Percentiles rank a stretch among this genome's conserved stretches.
These are phyloP conservation scores for Ceratocystis huliohia DNA, from an alignment of 2,329 filamentous ascomycete genomes.

Conservation along the genomic window DNA sequence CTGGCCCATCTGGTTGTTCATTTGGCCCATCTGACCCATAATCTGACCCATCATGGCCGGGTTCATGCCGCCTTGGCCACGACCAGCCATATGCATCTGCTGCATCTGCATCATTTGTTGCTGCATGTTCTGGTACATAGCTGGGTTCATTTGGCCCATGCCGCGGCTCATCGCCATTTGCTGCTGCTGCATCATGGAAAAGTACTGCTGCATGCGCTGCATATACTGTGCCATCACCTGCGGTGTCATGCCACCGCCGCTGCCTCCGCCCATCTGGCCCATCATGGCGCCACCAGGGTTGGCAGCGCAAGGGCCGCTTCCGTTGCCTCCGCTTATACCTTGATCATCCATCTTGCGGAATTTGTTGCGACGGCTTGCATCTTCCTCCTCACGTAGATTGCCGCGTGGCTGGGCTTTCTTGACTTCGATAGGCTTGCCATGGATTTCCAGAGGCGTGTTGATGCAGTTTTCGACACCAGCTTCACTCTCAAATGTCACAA, in stretches of 20 bases:
- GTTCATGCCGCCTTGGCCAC: conserved; percentile 26
- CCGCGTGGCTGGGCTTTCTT: conserved; percentile 95
- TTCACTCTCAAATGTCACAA: conserved; percentile 96
- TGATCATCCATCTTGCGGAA: conserved; percentile 45
- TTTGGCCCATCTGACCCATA: conserved; percentile 30
- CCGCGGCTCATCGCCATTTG: conserved; percentile 55
- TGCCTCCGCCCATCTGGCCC: conserved; percentile 54
- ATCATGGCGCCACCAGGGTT: conserved; percentile 58
- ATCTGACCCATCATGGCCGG: conserved; percentile 43
- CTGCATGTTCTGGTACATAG: conserved; percentile 67
- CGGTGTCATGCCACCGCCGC: conserved; percentile 63
- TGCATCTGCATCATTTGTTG: conserved; percentile 67
- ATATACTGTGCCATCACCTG: conserved; percentile 98
- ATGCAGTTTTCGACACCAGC: conserved; percentile 87
- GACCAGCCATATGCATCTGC: conserved; percentile 50
- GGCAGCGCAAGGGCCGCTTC: conserved; percentile 23
- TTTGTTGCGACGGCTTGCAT: conserved; percentile 49
- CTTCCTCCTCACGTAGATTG: conserved; percentile 84
- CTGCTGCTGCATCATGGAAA: conserved; percentile 90
- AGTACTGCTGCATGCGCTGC: conserved; percentile 97
- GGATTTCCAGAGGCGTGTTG: conserved; percentile 72
- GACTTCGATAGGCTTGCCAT: conserved; percentile 92
- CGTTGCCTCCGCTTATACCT: conserved; percentile 21
- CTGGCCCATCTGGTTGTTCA: conserved; percentile 26
- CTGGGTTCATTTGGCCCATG: conserved; percentile 38